Evolutionary conservation across 129 eudicot species (phyloP).

Genomic region (Dittrichia graveolens): DNA sequence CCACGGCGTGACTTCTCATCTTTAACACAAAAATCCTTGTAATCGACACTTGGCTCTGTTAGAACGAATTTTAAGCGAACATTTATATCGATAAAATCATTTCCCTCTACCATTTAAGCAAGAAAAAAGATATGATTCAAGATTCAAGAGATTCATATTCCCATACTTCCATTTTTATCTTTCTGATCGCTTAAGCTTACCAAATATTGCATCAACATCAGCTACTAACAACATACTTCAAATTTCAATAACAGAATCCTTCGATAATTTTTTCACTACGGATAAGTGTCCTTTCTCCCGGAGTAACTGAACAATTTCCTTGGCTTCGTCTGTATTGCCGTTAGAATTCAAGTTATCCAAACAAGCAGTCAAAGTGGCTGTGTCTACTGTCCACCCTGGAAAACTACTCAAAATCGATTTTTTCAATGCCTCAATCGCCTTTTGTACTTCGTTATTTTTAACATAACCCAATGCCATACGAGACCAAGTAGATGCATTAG

Average conservation of each 20-base stretch:
- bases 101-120: too few relatives aligned
- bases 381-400: conserved; percentile 37
- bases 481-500: conserved; percentile 51
- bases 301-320: conserved; percentile 37
- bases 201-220: background rate
- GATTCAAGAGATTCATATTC: too few relatives aligned
- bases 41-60: too few relatives aligned
- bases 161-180: too few relatives aligned
- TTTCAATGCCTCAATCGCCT: conserved; percentile 46
- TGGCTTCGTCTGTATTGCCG: conserved; percentile 36
- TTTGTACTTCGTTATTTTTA: conserved; percentile 45
- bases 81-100: too few relatives aligned
- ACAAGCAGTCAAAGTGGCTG: conserved; percentile 38
- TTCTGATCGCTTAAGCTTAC: too few relatives aligned
- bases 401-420: conserved; percentile 40
- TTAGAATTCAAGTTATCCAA: conserved; percentile 38
- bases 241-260: conserved; percentile 5
- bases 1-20: too few relatives aligned
- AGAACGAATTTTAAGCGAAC: too few relatives aligned
- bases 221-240: background rate
- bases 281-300: conserved; percentile 37
- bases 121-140: too few relatives aligned
- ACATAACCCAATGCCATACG: conserved; percentile 51
- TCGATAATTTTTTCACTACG: conserved; percentile 26
- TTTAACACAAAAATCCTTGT: too few relatives aligned